Conservation (phyloP, 257 asterid species). For the Marsdenia floribunda region DNA sequence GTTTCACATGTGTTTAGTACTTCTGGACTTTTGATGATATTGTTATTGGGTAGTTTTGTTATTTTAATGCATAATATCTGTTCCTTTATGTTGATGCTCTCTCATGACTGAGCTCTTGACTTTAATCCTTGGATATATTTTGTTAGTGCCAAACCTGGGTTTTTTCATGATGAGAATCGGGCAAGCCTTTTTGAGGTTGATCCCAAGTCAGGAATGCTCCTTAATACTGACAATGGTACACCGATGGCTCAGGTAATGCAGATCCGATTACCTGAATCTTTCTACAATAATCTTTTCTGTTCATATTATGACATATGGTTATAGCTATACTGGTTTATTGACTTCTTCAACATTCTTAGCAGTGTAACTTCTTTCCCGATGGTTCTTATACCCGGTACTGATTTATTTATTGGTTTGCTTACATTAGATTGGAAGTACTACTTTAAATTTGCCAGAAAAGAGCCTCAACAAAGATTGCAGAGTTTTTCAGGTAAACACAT, state of each 20-base stretch:
- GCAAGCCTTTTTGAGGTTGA: constrained; percentile 88
- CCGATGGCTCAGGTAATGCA: constrained; percentile 89
- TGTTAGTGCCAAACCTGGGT: constrained; percentile 88
- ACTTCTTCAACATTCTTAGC: background rate
- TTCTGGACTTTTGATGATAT: background rate
- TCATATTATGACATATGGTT: background rate
- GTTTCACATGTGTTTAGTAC: background rate
- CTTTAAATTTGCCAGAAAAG: constrained; percentile 57
- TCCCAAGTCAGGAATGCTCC: constrained; percentile 82
- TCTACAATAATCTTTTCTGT: background rate
- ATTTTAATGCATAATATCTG: background rate
- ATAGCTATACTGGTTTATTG: background rate
- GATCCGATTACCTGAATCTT: constrained; percentile 7
- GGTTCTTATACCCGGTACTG: background rate
- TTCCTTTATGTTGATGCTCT: background rate
- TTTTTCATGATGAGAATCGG: constrained; percentile 89
- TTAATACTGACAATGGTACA: constrained; percentile 91
- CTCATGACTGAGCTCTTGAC: background rate
- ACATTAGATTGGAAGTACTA: constrained; percentile 57
- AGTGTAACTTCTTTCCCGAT: background rate
- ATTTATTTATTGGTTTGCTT: background rate
- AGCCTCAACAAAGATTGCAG: constrained; percentile 48
- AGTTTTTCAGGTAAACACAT: constrained; percentile 69
- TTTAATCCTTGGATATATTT: background rate
- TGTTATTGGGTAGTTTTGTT: background rate